A percentile compares a stretch with the other conserved stretches of the same genome.
These are phyloP conservation scores for Psilocybe cyanescens DNA, from an alignment of 768 basidiomycete genomes.

Conservation along the genomic window DNA sequence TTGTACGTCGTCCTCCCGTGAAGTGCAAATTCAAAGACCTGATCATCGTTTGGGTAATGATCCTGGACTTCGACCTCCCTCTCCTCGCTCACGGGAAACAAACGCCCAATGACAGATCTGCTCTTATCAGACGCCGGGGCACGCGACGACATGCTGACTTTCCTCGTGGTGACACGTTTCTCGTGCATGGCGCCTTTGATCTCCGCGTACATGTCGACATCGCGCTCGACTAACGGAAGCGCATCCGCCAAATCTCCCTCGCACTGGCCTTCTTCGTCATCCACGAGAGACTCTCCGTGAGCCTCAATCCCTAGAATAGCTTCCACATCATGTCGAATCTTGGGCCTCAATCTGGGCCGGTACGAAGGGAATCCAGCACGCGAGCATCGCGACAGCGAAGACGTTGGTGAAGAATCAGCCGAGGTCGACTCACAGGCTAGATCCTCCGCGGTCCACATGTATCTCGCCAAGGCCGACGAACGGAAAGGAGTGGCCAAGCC, in stretches of 20 bases:
- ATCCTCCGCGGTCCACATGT: constrained; percentile 43
- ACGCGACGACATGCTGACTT: constrained; percentile 11
- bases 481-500: constrained; percentile 53
- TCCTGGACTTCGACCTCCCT: constrained; percentile 31
- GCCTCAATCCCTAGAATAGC: constrained; percentile 11
- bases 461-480: constrained; percentile 52
- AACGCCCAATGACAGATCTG: constrained; percentile 16
- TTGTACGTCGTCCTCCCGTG: constrained; percentile 3
- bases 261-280: constrained; percentile 11
- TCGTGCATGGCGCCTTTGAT: background rate
- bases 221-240: constrained; percentile 7
- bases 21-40: constrained; percentile 20
- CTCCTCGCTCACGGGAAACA: constrained; percentile 48
- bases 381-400: constrained; percentile 8
- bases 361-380: constrained; percentile 12
- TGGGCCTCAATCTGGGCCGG: constrained; percentile 17
- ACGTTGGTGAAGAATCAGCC: constrained; percentile 10
- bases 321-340: constrained; percentile 18
- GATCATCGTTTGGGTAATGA: constrained; percentile 23
- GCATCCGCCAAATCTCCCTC: constrained; percentile 13
- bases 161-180: constrained; percentile 5
- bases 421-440: constrained; percentile 25
- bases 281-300: constrained; percentile 7
- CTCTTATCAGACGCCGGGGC: constrained; percentile 7
- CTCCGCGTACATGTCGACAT: constrained; percentile 18